Base-by-base conservation (phyloP, 1,139 yeast species). In the Geotrichum fermentans region DNA sequence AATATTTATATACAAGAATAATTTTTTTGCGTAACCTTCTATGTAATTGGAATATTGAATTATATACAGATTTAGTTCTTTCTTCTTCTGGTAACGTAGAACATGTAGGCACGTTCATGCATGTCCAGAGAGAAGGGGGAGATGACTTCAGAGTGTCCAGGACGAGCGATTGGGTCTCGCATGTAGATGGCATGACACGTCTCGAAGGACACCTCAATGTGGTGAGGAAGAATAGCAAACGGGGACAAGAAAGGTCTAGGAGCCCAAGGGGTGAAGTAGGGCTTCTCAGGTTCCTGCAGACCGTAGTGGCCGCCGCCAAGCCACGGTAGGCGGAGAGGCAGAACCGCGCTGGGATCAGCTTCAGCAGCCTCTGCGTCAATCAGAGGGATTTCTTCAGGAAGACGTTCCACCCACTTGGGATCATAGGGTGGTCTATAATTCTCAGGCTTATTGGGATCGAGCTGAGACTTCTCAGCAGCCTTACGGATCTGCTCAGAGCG, bases 121-220 rank as follows among this genome's bases (percentile, higher is more conserved):
- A 83, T 81, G 56, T 82, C 83, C 56, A 81, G 75, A 41, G 84
- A 83, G 70, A 84, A 87, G 48, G 98, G 98, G 45, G 96, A 76
- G 54, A 92, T 87, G 51, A 92, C 96, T 72, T 92, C 98, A 28
- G 97, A 86, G 63, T 86, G 90, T 45, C 96, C 97, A 11, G 97
- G 97, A 68, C 97, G 80, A 11, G 97, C 96, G 50, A 92, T 90
- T 14, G 98, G 98, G 66, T 92, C 96, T 70, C 97, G 83, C 68
- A 92, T 73, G 69, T 92, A 92, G 28, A 92, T 83, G 10, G 97
- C 97, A 68, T 90, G 96, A 66, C 97, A 90, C 7, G 97, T 88
- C 55, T 79, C 78, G 68, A 87, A 90, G 18, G 95, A 85, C 35
- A 94, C 73, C 69, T 92, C 98, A 53, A 92, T 74, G 67, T 92